Evolutionary conservation across 148 eudicot genomes (phyloP).

Genomic region (Silene latifolia): DNA sequence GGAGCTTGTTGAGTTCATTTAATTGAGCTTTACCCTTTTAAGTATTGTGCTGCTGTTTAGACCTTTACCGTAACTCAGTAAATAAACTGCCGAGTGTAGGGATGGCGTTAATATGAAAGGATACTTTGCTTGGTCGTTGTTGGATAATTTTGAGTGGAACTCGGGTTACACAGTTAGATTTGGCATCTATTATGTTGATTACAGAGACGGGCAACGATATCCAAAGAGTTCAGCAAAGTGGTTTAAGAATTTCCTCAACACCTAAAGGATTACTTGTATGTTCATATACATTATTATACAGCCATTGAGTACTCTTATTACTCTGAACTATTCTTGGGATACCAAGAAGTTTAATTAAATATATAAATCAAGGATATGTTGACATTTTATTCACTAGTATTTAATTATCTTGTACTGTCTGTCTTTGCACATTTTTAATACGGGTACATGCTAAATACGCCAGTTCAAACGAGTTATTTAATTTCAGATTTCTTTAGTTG

Average conservation of each 20-base stretch:
- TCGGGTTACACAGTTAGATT: conserved; percentile 27
- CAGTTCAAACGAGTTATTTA: too few species aligned
- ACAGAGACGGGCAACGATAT: conserved; percentile 23
- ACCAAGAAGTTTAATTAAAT: neutral
- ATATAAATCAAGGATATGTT: neutral
- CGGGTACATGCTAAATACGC: neutral
- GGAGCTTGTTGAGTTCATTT: neutral
- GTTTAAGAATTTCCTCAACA: conserved; percentile 29
- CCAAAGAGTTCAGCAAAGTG: conserved; percentile 31
- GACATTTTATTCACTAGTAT: neutral
- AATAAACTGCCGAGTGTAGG: conserved; percentile 10
- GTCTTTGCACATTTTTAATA: neutral
- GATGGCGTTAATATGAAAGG: conserved; percentile 30
- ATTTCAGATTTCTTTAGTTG: neutral
- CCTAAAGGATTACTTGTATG: neutral
- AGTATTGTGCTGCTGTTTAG: neutral
- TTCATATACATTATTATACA: neutral
- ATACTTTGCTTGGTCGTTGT: conserved; percentile 33
- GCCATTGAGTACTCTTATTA: neutral
- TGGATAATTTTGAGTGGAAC: conserved; percentile 35
- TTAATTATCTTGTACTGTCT: neutral
- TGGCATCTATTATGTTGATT: conserved; percentile 33
- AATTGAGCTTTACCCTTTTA: neutral
- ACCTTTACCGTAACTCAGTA: neutral
- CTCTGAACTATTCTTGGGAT: neutral